A percentile compares a stretch with the other conserved stretches of the same genome.
These are phyloP conservation scores for Phlebiopsis flavidoalba DNA, from an alignment of 768 basidiomycete genomes.

Conservation along the genomic window DNA sequence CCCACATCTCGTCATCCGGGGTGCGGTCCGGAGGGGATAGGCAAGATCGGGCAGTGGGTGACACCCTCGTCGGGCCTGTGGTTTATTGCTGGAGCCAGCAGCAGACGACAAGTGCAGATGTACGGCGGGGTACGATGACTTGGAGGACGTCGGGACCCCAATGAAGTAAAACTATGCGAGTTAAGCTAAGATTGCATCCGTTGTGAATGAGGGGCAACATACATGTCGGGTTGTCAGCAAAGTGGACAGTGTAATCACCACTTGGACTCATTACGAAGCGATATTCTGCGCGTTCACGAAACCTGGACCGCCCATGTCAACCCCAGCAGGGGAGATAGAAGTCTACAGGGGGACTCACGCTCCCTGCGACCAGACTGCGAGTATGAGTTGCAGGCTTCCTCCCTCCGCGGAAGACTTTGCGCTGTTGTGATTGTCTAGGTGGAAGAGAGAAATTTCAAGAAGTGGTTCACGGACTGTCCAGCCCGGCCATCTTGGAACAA, in stretches of 20 bases:
- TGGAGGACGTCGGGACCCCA: conserved; percentile 97
- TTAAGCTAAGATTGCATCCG: conserved; percentile 7
- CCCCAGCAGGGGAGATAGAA: conserved; percentile 3
- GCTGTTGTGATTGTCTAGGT: conserved; percentile 68
- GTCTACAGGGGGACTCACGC: conserved; percentile 46
- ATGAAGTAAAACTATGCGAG: conserved; percentile 71
- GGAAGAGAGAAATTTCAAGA: conserved; percentile 94
- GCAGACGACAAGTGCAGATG: conserved; percentile 70
- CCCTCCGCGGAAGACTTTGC: conserved; percentile 60
- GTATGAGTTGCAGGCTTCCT: conserved; percentile 59
- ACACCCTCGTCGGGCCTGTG: conserved; percentile 49
- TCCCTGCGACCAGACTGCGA: conserved; percentile 87
- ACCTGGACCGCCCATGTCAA: conserved; percentile 35
- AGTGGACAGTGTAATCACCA: conserved; percentile 91
- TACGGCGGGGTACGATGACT: conserved; percentile 86
- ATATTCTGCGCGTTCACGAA: conserved; percentile 96
- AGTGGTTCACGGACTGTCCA: conserved; percentile 69
- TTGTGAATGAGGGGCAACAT: conserved; percentile 28
- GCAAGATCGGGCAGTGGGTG: conserved; percentile 90
- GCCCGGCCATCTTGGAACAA: conserved; percentile 71
- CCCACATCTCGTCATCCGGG: conserved; percentile 95
- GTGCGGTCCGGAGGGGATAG: conserved; percentile 84
- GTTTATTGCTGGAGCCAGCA: conserved; percentile 38
- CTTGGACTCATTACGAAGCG: conserved; percentile 92
- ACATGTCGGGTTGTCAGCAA: conserved; percentile 98